Conservation (phyloP, 108 stramenopile genomes). For the Discostella stelligeroides region DNA sequence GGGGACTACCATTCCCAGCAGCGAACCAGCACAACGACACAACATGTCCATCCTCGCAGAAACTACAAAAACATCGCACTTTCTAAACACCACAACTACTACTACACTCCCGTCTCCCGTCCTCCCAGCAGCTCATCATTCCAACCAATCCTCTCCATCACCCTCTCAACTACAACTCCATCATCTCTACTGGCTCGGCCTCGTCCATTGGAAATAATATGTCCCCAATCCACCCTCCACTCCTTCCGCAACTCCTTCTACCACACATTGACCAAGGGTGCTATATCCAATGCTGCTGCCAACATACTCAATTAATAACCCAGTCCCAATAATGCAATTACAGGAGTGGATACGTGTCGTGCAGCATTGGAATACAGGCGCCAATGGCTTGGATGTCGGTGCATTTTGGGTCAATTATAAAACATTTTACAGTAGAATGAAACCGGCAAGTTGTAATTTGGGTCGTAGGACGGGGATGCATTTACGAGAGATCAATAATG, state of each 20-base stretch:
- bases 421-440: conserved; percentile 49
- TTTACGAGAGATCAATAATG: conserved; percentile 11
- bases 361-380: conserved; percentile 40
- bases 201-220: too few species aligned
- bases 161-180: too few species aligned
- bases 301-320: conserved; percentile 13
- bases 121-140: too few species aligned
- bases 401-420: conserved; percentile 49
- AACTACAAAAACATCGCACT: too few species aligned
- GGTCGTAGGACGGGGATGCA: conserved; percentile 51
- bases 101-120: too few species aligned
- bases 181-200: not conserved
- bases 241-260: conserved; percentile 35
- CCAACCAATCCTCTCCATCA: conserved; percentile 8
- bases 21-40: too few species aligned
- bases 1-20: too few species aligned
- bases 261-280: conserved; percentile 18
- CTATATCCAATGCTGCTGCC: not conserved
- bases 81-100: too few species aligned
- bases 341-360: conserved; percentile 46
- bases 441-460: conserved; percentile 36
- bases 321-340: conserved; percentile 26
- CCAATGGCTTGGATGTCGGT: conserved; percentile 40
- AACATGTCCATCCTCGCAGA: too few species aligned
- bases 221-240: conserved; percentile 1